Percentiles rank a stretch among this genome's conserved stretches.
These are phyloP conservation scores for Globisporangium nodosum DNA, from an alignment of 352 stramenopile genomes.

Conservation along the genomic window DNA sequence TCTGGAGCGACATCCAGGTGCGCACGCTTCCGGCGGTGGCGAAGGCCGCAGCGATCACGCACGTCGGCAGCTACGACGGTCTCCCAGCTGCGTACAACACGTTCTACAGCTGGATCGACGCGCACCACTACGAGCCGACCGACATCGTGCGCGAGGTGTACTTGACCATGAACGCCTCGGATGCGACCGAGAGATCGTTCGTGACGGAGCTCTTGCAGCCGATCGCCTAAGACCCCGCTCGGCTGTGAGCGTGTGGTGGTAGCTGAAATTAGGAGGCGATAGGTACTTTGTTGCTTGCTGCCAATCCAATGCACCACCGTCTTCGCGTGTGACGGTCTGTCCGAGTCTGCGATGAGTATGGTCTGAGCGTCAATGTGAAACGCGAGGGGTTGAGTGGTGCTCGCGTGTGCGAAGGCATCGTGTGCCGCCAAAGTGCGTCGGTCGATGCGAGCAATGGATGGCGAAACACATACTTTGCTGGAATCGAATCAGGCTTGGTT, in stretches of 20 bases:
- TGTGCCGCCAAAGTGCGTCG: too few relatives aligned
- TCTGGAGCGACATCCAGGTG: constrained; percentile 17
- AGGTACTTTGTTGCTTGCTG: too few relatives aligned
- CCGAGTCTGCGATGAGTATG: too few relatives aligned
- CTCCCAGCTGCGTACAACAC: constrained; percentile 23
- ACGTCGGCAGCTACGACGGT: constrained; percentile 24
- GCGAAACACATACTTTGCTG: too few relatives aligned
- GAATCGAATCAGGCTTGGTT: neutral
- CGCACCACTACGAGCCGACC: constrained; percentile 20
- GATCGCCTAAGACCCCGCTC: constrained; percentile 10
- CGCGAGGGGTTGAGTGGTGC: too few relatives aligned
- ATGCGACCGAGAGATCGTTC: constrained; percentile 14
- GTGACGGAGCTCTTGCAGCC: constrained; percentile 31
- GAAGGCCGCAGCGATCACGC: constrained; percentile 26
- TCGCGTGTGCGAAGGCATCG: too few relatives aligned
- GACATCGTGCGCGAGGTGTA: constrained; percentile 39
- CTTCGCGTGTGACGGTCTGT: too few relatives aligned
- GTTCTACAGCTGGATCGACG: constrained; percentile 32
- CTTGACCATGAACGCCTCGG: constrained; percentile 21
- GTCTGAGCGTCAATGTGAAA: too few relatives aligned
- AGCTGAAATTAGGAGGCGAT: too few relatives aligned
- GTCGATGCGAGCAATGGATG: too few relatives aligned
- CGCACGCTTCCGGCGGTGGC: constrained; percentile 15
- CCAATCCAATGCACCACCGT: too few relatives aligned
- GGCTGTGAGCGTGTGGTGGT: too few relatives aligned